Percentiles rank a stretch among this genome's conserved stretches.
These are phyloP conservation scores for Pyrenophora graminea DNA, from an alignment of 2,329 filamentous ascomycete species.

Conservation along the genomic window DNA sequence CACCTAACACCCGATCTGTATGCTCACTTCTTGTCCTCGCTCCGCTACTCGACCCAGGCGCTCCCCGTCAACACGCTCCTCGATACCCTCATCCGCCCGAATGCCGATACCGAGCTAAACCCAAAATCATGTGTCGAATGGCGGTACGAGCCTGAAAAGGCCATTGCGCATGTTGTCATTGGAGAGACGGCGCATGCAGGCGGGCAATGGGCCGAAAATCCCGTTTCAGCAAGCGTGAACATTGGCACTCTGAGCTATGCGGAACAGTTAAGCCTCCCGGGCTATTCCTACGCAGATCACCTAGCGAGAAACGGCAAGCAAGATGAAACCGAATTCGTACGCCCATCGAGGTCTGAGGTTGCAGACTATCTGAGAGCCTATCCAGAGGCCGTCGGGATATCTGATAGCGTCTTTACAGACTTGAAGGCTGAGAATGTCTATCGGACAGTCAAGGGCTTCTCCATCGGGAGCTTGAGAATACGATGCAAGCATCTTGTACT, in stretches of 20 bases:
- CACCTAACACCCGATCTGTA: conserved; percentile 57
- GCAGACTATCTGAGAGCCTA: conserved; percentile 61
- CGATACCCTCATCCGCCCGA: conserved; percentile 62
- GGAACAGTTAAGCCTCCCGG: conserved; percentile 64
- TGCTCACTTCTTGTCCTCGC: conserved; percentile 62
- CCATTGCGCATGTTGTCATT: conserved; percentile 59
- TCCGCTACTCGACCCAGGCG: conserved; percentile 65
- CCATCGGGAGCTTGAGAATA: conserved; percentile 57
- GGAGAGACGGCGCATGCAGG: conserved; percentile 57
- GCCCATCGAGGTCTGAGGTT: conserved; percentile 60
- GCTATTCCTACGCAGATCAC: conserved; percentile 62
- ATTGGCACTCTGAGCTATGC: conserved; percentile 66
- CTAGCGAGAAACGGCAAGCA: conserved; percentile 49
- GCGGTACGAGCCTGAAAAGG: conserved; percentile 56
- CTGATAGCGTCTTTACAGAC: conserved; percentile 51
- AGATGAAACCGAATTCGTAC: conserved; percentile 54
- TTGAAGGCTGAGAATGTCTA: conserved; percentile 51
- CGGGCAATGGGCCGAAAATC: conserved; percentile 64
- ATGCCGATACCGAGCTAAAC: conserved; percentile 61
- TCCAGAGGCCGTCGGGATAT: conserved; percentile 58
- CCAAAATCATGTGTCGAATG: conserved; percentile 59
- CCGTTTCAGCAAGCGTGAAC: conserved; percentile 57
- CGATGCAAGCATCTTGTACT: conserved; percentile 61
- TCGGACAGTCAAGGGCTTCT: conserved; percentile 53
- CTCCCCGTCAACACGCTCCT: conserved; percentile 64